Evolutionary conservation across 257 asterid species (phyloP).

Genomic region (Nicotiana obtusifolia): DNA sequence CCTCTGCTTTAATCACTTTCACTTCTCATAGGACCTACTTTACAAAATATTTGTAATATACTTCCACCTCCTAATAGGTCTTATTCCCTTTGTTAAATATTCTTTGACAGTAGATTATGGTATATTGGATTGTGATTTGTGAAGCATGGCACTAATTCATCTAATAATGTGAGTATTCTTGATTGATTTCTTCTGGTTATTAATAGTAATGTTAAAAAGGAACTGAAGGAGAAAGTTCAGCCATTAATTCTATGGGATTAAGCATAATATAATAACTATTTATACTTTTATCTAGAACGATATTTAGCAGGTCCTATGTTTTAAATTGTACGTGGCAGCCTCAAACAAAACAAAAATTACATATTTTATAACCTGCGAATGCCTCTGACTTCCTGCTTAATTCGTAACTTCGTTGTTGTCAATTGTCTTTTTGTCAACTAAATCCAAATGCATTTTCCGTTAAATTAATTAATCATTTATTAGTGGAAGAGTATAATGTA

Average conservation of each 20-base stretch:
- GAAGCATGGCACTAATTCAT: neutral
- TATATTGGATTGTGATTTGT: neutral
- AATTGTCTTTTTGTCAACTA: neutral
- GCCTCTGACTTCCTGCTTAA: neutral
- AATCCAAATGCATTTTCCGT: neutral
- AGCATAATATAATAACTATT: too few species aligned
- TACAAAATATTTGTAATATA: neutral
- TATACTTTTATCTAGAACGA: neutral
- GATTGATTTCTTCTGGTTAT: too few species aligned
- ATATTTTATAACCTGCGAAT: too few species aligned
- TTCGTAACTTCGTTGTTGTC: neutral
- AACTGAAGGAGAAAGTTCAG: neutral
- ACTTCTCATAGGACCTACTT: neutral
- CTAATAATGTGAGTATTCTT: neutral
- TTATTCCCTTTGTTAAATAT: too few species aligned
- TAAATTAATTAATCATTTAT: neutral
- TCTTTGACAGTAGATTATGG: too few species aligned
- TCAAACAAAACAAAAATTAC: neutral
- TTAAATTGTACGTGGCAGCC: neutral
- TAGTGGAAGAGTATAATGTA: too few species aligned
- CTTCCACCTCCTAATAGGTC: too few species aligned
- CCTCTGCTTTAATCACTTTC: neutral
- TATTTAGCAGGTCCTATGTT: neutral
- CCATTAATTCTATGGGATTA: too few species aligned
- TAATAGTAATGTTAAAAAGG: too few species aligned